These are phyloP conservation scores for Yarrowia sp. DNA, from an alignment of 805 yeast genomes.

Conservation along the genomic window DNA sequence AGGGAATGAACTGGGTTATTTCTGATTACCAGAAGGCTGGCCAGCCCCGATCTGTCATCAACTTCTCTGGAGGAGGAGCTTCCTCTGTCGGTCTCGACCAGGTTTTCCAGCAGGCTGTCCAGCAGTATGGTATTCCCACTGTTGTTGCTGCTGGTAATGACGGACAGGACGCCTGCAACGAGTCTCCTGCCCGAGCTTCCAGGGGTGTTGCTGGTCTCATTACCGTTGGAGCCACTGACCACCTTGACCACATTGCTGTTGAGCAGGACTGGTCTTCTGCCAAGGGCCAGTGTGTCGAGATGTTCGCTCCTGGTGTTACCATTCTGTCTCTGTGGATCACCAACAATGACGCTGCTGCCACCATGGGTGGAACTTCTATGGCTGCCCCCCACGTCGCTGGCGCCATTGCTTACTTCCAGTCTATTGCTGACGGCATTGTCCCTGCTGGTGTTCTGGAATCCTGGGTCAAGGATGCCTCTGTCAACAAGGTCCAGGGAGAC, in stretches of 20 bases:
- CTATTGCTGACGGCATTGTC: not conserved
- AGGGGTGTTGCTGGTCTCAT: not conserved
- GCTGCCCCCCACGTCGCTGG: conserved; percentile 97
- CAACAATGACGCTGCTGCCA: conserved; percentile 34
- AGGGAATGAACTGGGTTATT: conserved; percentile 56
- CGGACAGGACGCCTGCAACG: conserved; percentile 10
- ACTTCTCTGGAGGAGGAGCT: conserved; percentile 20
- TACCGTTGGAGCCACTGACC: conserved; percentile 21
- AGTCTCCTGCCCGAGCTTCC: conserved; percentile 9
- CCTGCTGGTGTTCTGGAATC: conserved; percentile 6
- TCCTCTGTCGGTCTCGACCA: conserved; percentile 38
- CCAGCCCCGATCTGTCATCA: conserved; percentile 19
- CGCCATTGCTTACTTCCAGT: conserved; percentile 66
- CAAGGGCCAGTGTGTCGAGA: conserved; percentile 85
- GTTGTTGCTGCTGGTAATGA: conserved; percentile 20
- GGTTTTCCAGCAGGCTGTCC: conserved; percentile 14
- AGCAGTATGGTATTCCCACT: conserved; percentile 36
- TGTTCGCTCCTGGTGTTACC: conserved; percentile 94
- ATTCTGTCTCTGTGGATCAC: conserved; percentile 54
- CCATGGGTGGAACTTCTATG: conserved; percentile 88
- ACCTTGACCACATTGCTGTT: not conserved
- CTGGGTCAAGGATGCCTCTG: not conserved
- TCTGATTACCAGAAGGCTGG: conserved; percentile 29
- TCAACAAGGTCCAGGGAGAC: not conserved
- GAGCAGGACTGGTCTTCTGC: not conserved